These are phyloP conservation scores for Encephalitozoon cuniculi DNA, from an alignment of 371 early-diverging fungal species.

Conservation along the genomic window DNA sequence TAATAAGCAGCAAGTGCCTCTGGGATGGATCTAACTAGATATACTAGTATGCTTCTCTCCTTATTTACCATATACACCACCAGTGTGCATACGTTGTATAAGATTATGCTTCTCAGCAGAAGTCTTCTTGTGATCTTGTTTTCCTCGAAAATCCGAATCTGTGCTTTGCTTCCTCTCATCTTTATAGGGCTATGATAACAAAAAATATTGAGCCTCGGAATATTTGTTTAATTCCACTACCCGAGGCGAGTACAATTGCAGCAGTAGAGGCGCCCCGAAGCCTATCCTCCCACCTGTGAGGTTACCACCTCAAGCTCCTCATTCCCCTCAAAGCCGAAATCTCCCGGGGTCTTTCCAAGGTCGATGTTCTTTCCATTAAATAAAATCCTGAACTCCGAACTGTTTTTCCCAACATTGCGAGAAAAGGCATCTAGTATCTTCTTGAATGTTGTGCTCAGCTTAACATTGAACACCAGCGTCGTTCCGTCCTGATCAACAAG, in stretches of 20 bases:
- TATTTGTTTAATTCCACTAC: not conserved
- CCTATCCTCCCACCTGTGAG: conserved; percentile 51
- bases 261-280: not conserved
- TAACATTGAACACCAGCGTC: conserved; percentile 42
- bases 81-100: conserved; percentile 7
- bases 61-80: conserved; percentile 12
- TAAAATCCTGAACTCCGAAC: conserved; percentile 36
- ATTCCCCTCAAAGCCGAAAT: conserved; percentile 31
- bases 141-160: conserved; percentile 16
- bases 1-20: conserved; percentile 1
- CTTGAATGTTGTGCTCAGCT: conserved; percentile 27
- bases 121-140: conserved; percentile 16
- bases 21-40: conserved; percentile 10
- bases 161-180: conserved; percentile 37
- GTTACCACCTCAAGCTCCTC: conserved; percentile 49
- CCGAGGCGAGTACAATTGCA: not conserved
- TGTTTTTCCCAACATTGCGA: conserved; percentile 20
- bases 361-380: conserved; percentile 43
- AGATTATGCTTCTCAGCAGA: not conserved
- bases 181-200: not conserved
- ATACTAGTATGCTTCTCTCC: not conserved
- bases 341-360: conserved; percentile 25
- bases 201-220: not conserved
- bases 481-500: conserved; percentile 30
- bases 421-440: conserved; percentile 51